Conservation (phyloP, 164 flowering plant species). For the Stephania cephalantha region DNA sequence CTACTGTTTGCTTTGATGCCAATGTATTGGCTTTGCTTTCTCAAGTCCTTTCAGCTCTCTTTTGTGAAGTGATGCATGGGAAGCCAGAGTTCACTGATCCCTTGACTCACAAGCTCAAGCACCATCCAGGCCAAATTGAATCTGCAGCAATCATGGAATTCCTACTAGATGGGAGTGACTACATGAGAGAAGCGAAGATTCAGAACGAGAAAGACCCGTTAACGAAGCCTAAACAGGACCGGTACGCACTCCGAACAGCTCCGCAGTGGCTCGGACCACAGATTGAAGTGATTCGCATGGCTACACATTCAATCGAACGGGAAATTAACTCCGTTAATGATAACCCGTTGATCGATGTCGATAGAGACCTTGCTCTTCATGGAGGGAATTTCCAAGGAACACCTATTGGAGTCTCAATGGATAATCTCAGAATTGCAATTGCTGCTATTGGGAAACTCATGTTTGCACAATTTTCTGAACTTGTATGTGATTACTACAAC, state of each 20-base stretch:
- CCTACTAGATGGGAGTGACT: conserved; percentile 12
- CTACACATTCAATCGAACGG: conserved; percentile 26
- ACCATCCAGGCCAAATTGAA: conserved; percentile 23
- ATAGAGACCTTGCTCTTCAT: conserved; percentile 27
- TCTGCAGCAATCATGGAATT: conserved; percentile 18
- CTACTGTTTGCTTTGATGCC: conserved; percentile 15
- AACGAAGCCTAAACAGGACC: conserved; percentile 19
- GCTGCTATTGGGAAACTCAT: conserved; percentile 32
- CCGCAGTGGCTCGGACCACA: conserved; percentile 22
- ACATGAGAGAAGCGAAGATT: conserved; percentile 12
- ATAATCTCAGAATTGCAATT: conserved; percentile 22
- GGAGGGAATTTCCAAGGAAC: conserved; percentile 37
- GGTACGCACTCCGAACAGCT: conserved; percentile 18
- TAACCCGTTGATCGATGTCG: conserved; percentile 29
- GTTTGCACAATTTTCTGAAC: conserved; percentile 33
- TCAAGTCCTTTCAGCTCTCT: conserved; percentile 11
- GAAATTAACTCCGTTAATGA: conserved; percentile 32
- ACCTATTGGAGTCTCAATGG: conserved; percentile 30
- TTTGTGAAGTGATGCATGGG: conserved; percentile 19
- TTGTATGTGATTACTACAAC: conserved; percentile 28
- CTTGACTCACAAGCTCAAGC: conserved; percentile 19
- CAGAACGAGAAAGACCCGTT: conserved; percentile 12
- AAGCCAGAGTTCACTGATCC: conserved; percentile 19
- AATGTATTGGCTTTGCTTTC: conserved; percentile 15
- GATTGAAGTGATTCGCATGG: conserved; percentile 25